phyloP scores from a whole-genome alignment of 2,329 filamentous ascomycete genomes.

The Lanzia echinophila region DNA sequence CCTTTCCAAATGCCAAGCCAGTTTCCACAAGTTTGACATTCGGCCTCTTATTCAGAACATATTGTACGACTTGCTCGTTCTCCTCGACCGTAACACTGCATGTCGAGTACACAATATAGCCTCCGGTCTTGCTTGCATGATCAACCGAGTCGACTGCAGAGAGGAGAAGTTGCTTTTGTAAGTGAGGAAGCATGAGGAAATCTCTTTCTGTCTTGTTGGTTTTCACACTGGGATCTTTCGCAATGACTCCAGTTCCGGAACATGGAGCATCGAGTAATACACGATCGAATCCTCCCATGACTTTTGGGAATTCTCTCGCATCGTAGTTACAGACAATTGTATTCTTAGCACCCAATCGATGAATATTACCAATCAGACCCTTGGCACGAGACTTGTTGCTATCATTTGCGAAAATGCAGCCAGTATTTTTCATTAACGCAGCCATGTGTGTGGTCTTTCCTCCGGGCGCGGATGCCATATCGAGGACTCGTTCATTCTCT shows the following conservation, averaged over 20 bases:
- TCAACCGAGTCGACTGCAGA: slow-evolving; percentile 93
- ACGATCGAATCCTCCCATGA: slow-evolving; percentile 92
- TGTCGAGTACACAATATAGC: slow-evolving; percentile 94
- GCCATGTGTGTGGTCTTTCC: slow-evolving; percentile 95
- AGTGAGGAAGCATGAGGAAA: slow-evolving; percentile 86
- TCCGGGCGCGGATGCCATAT: slow-evolving; percentile 90
- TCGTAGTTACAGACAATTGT: slow-evolving; percentile 94
- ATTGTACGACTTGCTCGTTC: slow-evolving; percentile 89
- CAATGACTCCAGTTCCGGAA: slow-evolving; percentile 94
- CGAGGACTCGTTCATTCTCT: slow-evolving; percentile 83
- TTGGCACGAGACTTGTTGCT: slow-evolving; percentile 88
- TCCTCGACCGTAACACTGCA: slow-evolving; percentile 93
- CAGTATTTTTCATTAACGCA: slow-evolving; percentile 97
- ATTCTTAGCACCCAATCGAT: slow-evolving; percentile 89
- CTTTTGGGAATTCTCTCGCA: slow-evolving; percentile 85
- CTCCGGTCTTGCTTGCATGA: slow-evolving; percentile 84
- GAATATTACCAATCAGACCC: slow-evolving; percentile 96
- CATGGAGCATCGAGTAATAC: slow-evolving; percentile 92
- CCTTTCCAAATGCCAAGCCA: slow-evolving; percentile 80
- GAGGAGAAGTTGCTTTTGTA: slow-evolving; percentile 89
- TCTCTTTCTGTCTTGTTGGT: slow-evolving; percentile 96
- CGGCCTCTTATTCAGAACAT: slow-evolving; percentile 82
- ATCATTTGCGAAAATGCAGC: slow-evolving; percentile 94
- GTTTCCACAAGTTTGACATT: slow-evolving; percentile 94
- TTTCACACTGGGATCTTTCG: slow-evolving; percentile 94